Base-by-base conservation (phyloP, 768 basidiomycete species). In the Lactarius deliciosus region DNA sequence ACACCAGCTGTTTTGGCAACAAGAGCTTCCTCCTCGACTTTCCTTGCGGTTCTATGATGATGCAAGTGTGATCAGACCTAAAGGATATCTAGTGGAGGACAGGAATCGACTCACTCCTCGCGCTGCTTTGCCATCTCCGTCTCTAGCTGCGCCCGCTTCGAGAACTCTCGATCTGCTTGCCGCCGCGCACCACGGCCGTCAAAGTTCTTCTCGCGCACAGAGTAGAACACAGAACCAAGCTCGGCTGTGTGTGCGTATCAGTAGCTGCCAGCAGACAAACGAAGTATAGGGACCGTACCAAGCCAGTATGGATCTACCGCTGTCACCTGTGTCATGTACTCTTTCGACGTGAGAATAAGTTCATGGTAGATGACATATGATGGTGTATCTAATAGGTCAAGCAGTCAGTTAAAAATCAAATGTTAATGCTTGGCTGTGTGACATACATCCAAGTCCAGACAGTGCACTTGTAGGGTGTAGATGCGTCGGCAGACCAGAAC, bases 261-360 rank as follows among this genome's bases (percentile, higher is more conserved):
- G 69, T 16, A 16, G 50, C 43, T 11, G 47, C 67, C 3, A 57
- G 15, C 34, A 56, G 32, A 15, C n/a, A 53, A 55, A 32, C 34
- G 13, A 45, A 10, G 66, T 50, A 0, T 5, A 61, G 28, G 30
- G 62, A 38, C 38, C 3, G 74, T 77, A 92, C 94, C 95, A 41
- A 98, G 84, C 97, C 97, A 99, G 77, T 95, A 95, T 3, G 97
- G 89, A 74, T 98, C 95, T 68, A 98, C 91, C 0, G 96, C 88
- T 2, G 97, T 98, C n/a, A 99, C 97, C 76, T 95, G 94, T 20
- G 96, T 96, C 96, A 98, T 97, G 79, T 99, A 99, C 77, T 93
- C 90, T 74, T 96, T 96, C 38, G 95, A 96, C 13, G 95, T 96
- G 71, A 96, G 80, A 68, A 97, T 96, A 63, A 96, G 83, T 74